phyloP scores from a whole-genome alignment of 2,329 filamentous ascomycete species.

The Bipolaris zeicola region DNA sequence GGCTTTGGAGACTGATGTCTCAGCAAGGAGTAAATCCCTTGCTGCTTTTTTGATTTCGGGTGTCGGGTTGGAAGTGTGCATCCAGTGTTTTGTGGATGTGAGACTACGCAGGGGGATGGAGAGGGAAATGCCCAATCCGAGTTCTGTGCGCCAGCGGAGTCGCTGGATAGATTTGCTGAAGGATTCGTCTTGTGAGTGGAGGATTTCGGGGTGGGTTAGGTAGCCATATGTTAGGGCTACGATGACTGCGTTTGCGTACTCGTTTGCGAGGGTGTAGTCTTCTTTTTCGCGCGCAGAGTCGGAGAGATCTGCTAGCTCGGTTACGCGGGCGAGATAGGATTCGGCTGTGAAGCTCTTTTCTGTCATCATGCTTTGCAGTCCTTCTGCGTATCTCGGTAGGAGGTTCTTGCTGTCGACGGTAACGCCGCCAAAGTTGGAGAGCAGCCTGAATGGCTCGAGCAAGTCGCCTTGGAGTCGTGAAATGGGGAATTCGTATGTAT shows the following conservation, averaged over 20 bases:
- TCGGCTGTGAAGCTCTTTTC: constrained; percentile 19
- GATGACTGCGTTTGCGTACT: constrained; percentile 33
- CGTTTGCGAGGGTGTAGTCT: constrained; percentile 24
- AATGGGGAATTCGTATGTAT: constrained; percentile 32
- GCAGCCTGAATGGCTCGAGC: constrained; percentile 38
- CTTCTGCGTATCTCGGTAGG: constrained; percentile 33
- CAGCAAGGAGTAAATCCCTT: constrained; percentile 27
- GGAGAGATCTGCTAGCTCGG: constrained; percentile 25
- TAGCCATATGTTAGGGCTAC: constrained; percentile 42
- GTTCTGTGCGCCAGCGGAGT: constrained; percentile 39
- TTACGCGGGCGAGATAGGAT: constrained; percentile 25
- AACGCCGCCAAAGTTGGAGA: constrained; percentile 30
- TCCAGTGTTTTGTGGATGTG: constrained; percentile 20
- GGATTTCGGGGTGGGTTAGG: constrained; percentile 35
- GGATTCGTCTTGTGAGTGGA: constrained; percentile 29
- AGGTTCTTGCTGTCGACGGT: constrained; percentile 25
- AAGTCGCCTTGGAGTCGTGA: constrained; percentile 41
- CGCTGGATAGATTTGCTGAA: constrained; percentile 34
- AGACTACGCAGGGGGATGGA: constrained; percentile 18
- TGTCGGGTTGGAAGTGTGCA: constrained; percentile 2
- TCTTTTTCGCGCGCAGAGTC: constrained; percentile 23
- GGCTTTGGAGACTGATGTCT: constrained; percentile 30
- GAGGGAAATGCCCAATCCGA: constrained; percentile 30
- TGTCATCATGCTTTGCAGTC: constrained; percentile 28
- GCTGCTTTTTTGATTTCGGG: constrained; percentile 17